Evolutionary conservation across 164 flowering plant genomes (phyloP).

Genomic region (Chloranthus sessilifolius): DNA sequence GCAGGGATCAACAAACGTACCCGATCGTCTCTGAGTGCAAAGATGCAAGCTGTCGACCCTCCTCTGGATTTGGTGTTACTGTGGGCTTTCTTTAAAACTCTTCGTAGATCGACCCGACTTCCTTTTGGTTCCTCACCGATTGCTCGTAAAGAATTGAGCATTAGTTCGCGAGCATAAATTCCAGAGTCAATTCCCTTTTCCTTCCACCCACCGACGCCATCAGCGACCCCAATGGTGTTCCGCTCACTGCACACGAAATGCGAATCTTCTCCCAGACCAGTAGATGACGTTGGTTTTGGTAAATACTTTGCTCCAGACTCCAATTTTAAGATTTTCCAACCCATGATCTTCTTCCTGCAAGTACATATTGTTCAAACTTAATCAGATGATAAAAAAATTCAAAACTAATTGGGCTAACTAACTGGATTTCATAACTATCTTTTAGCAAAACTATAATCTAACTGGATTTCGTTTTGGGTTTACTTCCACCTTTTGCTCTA

Average conservation of each 20-base stretch:
- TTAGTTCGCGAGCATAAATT: conserved; percentile 11
- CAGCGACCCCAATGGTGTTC: conserved; percentile 14
- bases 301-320: conserved; percentile 3
- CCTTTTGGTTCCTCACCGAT: conserved; percentile 57
- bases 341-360: too few species aligned
- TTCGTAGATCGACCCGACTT: conserved; percentile 48
- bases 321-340: too few species aligned
- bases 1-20: too few species aligned
- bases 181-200: conserved; percentile 12
- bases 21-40: conserved; percentile 55
- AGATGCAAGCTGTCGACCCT: conserved; percentile 85
- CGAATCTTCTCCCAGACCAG: conserved; percentile 7
- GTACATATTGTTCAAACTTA: too few species aligned
- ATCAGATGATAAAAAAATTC: too few species aligned
- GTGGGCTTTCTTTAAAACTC: conserved; percentile 74
- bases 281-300: conserved; percentile 7
- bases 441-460: too few species aligned
- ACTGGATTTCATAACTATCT: too few species aligned
- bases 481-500: too few species aligned
- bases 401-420: too few species aligned
- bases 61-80: conserved; percentile 55
- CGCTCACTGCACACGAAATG: conserved; percentile 8
- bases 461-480: too few species aligned
- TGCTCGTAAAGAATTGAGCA: conserved; percentile 54
- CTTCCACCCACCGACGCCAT: conserved; percentile 15